These are phyloP conservation scores for Metschnikowia continentalis DNA, from an alignment of 805 yeast genomes.

Conservation along the genomic window DNA sequence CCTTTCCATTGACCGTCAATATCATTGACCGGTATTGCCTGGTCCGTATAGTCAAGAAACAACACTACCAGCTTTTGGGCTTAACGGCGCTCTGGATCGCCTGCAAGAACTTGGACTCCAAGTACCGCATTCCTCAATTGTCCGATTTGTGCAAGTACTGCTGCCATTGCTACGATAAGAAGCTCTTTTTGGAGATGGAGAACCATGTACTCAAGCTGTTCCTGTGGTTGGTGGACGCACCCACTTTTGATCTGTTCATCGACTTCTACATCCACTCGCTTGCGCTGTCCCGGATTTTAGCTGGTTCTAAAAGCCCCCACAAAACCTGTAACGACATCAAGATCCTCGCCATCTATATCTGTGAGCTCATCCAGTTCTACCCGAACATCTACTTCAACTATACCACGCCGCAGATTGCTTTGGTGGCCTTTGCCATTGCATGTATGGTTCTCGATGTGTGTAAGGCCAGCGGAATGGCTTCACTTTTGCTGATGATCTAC, in stretches of 20 bases:
- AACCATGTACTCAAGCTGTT: slow-evolving; percentile 58
- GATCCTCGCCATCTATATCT: slow-evolving; percentile 54
- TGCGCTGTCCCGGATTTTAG: slow-evolving; percentile 21
- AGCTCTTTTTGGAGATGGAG: slow-evolving; percentile 64
- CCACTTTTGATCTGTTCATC: slow-evolving; percentile 61
- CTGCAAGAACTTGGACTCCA: slow-evolving; percentile 47
- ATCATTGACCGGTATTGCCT: slow-evolving; percentile 42
- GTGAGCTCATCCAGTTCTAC: slow-evolving; percentile 65
- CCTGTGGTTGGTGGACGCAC: slow-evolving; percentile 59
- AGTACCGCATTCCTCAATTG: slow-evolving; percentile 54
- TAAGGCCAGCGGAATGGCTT: slow-evolving; percentile 8
- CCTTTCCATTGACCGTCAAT: slow-evolving; percentile 43
- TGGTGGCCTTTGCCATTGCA: slow-evolving; percentile 41
- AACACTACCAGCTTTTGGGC: slow-evolving; percentile 43
- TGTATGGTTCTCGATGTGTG: slow-evolving; percentile 36
- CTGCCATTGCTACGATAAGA: slow-evolving; percentile 53
- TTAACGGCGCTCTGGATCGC: slow-evolving; percentile 43
- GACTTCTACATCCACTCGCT: slow-evolving; percentile 49
- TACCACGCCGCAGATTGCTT: slow-evolving; percentile 46
- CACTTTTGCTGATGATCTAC: slow-evolving; percentile 18
- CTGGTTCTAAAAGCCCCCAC: slow-evolving; percentile 27
- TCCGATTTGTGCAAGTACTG: slow-evolving; percentile 52
- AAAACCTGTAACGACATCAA: slow-evolving; percentile 42
- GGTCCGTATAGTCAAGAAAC: slow-evolving; percentile 43
- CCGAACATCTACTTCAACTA: slow-evolving; percentile 54